A percentile compares a stretch with the other conserved stretches of the same genome.
Conservation (phyloP, 2,329 filamentous ascomycete species). For the Fusarium abutilonis region DNA sequence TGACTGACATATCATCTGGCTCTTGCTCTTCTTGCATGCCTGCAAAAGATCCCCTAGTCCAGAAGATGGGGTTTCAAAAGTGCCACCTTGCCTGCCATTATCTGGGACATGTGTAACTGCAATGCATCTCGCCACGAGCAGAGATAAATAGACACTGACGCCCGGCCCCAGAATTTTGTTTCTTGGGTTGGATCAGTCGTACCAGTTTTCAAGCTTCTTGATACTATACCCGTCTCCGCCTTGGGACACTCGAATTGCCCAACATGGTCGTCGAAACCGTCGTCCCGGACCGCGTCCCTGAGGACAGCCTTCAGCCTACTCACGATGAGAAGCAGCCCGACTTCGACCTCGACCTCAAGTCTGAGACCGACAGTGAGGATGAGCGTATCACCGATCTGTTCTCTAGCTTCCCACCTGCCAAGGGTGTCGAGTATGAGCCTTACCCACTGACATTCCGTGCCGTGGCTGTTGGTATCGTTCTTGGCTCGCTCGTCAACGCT, state of each 20-base stretch:
- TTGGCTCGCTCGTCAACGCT: slow-evolving; percentile 68
- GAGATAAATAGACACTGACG: slow-evolving; percentile 28
- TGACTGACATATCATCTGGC: slow-evolving; percentile 22
- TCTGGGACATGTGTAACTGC: not conserved
- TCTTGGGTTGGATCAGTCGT: slow-evolving; percentile 3
- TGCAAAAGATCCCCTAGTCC: slow-evolving; percentile 13
- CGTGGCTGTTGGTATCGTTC: slow-evolving; percentile 62
- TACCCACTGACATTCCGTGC: slow-evolving; percentile 66
- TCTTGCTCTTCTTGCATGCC: slow-evolving; percentile 17
- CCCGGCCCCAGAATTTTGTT: not conserved
- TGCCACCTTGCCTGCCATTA: slow-evolving; percentile 1
- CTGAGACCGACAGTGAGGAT: slow-evolving; percentile 41
- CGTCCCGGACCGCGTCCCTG: slow-evolving; percentile 29
- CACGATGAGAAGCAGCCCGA: slow-evolving; percentile 42
- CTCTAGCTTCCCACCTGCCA: slow-evolving; percentile 54
- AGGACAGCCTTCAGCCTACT: slow-evolving; percentile 27
- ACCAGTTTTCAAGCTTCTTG: slow-evolving; percentile 15
- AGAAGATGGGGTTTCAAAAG: slow-evolving; percentile 12
- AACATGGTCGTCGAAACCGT: slow-evolving; percentile 36
- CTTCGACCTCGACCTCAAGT: slow-evolving; percentile 44
- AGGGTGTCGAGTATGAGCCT: slow-evolving; percentile 55
- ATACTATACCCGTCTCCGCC: not conserved
- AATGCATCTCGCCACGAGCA: not conserved
- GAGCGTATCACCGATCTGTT: slow-evolving; percentile 51
- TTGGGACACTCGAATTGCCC: slow-evolving; percentile 1